A percentile compares a stretch with the other conserved stretches of the same genome.
Evolutionary conservation across 106 monocot genomes (phyloP).

Genomic region (Platanthera zijinensis): DNA sequence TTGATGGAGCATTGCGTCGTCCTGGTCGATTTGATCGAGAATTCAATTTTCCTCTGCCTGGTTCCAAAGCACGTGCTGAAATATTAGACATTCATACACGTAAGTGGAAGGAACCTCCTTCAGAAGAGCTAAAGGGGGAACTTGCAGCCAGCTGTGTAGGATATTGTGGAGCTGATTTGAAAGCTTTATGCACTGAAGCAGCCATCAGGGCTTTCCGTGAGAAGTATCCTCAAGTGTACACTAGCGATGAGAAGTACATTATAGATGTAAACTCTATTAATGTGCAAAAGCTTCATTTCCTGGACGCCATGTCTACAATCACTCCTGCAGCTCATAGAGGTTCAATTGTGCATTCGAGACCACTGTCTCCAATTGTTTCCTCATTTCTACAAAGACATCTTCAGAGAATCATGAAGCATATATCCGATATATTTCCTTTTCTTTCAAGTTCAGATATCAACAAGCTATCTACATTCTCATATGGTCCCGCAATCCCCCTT

Average conservation of each 20-base stretch:
- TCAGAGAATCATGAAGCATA: constrained; percentile 48
- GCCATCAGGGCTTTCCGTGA: constrained; percentile 96
- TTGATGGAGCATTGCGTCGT: constrained; percentile 91
- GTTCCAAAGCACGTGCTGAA: constrained; percentile 84
- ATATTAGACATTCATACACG: constrained; percentile 96
- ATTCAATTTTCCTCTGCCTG: constrained; percentile 85
- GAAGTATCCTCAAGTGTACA: constrained; percentile 99
- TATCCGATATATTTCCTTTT: constrained; percentile 82
- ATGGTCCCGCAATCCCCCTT: constrained; percentile 74
- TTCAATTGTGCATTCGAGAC: constrained; percentile 81
- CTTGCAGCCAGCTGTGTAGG: constrained; percentile 98
- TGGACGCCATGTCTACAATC: constrained; percentile 96
- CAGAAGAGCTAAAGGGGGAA: constrained; percentile 76
- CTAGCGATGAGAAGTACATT: constrained; percentile 95
- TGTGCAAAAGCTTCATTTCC: constrained; percentile 88
- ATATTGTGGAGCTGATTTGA: constrained; percentile 97
- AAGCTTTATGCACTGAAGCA: constrained; percentile 97
- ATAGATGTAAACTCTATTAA: constrained; percentile 92
- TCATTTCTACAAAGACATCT: constrained; percentile 75
- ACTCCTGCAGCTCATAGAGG: constrained; percentile 98
- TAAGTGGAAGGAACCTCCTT: constrained; percentile 94
- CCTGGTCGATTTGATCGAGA: constrained; percentile 99
- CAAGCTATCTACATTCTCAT: constrained; percentile 58
- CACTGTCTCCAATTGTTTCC: constrained; percentile 74
- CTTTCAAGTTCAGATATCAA: constrained; percentile 44